Conservation (phyloP, 2,329 filamentous ascomycete species). For the Intubia oerlemansii region DNA sequence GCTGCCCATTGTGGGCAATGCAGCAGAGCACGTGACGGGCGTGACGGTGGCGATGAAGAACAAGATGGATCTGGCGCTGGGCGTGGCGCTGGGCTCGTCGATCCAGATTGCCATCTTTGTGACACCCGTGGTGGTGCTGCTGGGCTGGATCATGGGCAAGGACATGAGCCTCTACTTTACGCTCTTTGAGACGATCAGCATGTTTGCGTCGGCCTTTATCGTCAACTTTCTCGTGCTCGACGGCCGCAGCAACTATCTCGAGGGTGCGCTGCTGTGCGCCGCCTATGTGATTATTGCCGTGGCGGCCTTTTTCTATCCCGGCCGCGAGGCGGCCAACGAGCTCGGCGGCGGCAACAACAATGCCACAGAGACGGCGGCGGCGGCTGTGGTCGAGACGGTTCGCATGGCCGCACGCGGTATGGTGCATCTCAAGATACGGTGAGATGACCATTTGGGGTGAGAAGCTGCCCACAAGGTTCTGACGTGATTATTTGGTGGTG, state of each 20-base stretch:
- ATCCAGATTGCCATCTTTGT: constrained; percentile 43
- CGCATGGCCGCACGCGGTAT: background rate
- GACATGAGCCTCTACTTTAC: constrained; percentile 50
- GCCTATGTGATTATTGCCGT: constrained; percentile 13
- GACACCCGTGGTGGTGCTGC: constrained; percentile 35
- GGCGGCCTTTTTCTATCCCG: constrained; percentile 10
- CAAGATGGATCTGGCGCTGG: constrained; percentile 40
- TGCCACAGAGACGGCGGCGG: background rate
- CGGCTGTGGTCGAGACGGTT: background rate
- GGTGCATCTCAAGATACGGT: constrained; percentile 1
- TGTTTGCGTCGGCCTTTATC: constrained; percentile 49
- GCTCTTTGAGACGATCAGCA: constrained; percentile 51
- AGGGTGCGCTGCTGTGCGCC: constrained; percentile 12
- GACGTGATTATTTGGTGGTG: too few species aligned
- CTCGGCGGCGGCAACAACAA: constrained; percentile 7
- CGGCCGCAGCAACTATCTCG: constrained; percentile 45
- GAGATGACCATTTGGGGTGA: background rate
- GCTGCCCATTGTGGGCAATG: constrained; percentile 39
- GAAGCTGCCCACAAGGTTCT: background rate
- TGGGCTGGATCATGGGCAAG: constrained; percentile 33
- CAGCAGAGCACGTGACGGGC: constrained; percentile 40
- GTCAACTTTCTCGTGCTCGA: constrained; percentile 60
- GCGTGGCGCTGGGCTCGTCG: constrained; percentile 35
- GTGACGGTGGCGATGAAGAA: constrained; percentile 36
- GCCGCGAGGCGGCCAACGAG: constrained; percentile 7